A percentile compares a stretch with the other conserved stretches of the same genome.
phyloP scores from a whole-genome alignment of 768 basidiomycete genomes.

The Sporobolomyces pararoseus region DNA sequence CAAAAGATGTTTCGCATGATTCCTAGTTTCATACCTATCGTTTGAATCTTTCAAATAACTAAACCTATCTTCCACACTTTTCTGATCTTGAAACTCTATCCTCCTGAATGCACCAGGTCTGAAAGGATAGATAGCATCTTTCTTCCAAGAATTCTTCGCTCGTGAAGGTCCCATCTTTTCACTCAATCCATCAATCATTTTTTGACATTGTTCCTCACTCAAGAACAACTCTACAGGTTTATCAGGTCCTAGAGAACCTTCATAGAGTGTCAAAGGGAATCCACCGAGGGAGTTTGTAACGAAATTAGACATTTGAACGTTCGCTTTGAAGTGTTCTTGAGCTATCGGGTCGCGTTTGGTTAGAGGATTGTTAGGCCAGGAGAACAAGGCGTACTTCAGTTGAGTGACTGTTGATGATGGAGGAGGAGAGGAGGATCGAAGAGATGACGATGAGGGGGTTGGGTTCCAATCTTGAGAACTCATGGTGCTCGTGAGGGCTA shows the following conservation, averaged over 20 bases:
- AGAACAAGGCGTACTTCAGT: constrained; percentile 29
- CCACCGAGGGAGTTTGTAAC: constrained; percentile 9
- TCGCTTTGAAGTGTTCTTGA: background rate
- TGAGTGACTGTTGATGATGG: background rate
- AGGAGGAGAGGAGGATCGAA: background rate
- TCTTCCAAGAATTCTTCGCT: constrained; percentile 13
- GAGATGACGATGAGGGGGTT: background rate
- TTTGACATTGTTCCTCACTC: background rate
- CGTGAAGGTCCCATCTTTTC: constrained; percentile 25
- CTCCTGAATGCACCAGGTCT: background rate
- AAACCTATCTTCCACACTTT: constrained; percentile 10
- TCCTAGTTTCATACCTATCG: constrained; percentile 12
- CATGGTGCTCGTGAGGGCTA: too few species aligned
- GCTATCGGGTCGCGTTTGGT: constrained; percentile 28
- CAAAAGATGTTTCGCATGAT: background rate
- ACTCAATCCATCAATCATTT: constrained; percentile 9
- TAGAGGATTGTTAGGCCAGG: constrained; percentile 21
- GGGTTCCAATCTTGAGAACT: background rate
- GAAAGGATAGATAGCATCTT: background rate
- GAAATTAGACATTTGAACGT: constrained; percentile 15
- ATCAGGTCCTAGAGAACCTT: background rate
- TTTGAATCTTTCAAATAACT: constrained; percentile 12
- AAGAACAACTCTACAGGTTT: constrained; percentile 27
- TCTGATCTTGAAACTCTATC: background rate
- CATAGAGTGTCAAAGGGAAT: constrained; percentile 18